Evolutionary conservation across 495 filamentous ascomycete genomes (phyloP).

Genomic region (Letharia columbiana): DNA sequence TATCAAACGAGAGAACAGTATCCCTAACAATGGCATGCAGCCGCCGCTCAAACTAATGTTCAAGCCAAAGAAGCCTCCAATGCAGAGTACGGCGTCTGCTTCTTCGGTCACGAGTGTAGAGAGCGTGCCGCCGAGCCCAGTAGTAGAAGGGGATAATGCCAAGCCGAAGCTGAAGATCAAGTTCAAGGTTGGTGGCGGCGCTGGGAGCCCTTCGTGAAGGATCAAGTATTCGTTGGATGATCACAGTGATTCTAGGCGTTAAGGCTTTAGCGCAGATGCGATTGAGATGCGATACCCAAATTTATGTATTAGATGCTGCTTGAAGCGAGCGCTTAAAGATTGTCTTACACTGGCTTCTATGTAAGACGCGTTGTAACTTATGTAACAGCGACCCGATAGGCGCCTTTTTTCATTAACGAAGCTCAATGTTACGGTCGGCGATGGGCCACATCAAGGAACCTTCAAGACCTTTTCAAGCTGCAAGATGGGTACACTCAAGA

Average conservation of each 20-base stretch:
- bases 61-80: constrained; percentile 12
- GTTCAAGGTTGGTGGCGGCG: constrained; percentile 6
- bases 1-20: constrained; percentile 23
- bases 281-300: not conserved
- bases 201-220: not conserved
- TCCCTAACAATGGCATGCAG: constrained; percentile 6
- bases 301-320: not conserved
- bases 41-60: constrained; percentile 19
- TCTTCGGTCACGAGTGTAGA: constrained; percentile 10
- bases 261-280: not conserved
- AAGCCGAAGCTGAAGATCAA: constrained; percentile 13
- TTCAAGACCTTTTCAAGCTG: not conserved
- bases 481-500: not conserved
- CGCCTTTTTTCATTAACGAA: not conserved
- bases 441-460: not conserved
- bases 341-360: no score
- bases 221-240: not conserved
- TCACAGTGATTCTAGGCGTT: not conserved
- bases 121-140: constrained; percentile 1
- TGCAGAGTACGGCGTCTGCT: constrained; percentile 2
- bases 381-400: not conserved
- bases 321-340: not conserved
- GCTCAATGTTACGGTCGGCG: no score
- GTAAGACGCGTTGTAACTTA: no score
- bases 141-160: not conserved